These are phyloP conservation scores for Davidsoniella virescens DNA, from an alignment of 2,329 filamentous ascomycete genomes.

Conservation along the genomic window DNA sequence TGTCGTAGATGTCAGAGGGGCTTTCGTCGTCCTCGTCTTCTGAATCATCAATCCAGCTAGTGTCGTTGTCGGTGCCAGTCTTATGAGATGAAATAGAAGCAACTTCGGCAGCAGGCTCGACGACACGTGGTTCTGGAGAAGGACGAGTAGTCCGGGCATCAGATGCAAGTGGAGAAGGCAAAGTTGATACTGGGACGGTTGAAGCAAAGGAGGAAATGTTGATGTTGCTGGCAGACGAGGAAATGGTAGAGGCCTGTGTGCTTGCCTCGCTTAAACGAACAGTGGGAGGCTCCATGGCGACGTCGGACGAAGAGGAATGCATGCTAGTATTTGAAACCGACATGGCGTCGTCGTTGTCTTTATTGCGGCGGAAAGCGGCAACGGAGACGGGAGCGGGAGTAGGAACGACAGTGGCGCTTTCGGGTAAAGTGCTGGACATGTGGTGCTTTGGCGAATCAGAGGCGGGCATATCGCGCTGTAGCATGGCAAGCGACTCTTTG, in stretches of 20 bases:
- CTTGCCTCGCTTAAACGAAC: conserved; percentile 3
- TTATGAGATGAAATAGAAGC: conserved; percentile 7
- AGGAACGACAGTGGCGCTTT: neutral
- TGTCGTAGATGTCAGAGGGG: neutral
- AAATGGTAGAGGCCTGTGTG: neutral
- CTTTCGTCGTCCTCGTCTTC: conserved; percentile 20
- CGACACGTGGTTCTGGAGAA: neutral
- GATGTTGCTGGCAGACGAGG: neutral
- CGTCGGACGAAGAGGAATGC: conserved; percentile 2
- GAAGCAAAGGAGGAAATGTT: neutral
- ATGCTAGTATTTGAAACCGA: conserved; percentile 6
- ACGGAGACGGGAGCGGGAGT: neutral
- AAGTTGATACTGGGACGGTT: neutral
- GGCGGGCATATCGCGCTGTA: neutral
- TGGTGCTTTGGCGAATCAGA: too few relatives aligned
- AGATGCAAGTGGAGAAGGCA: neutral
- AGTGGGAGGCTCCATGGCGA: conserved; percentile 9
- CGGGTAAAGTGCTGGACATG: neutral
- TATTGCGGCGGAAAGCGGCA: neutral
- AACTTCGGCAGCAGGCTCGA: neutral
- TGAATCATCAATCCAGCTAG: conserved; percentile 25
- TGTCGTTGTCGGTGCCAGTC: conserved; percentile 14
- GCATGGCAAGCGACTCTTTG: conserved; percentile 9
- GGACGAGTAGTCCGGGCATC: neutral
- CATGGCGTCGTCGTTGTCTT: conserved; percentile 4